These are phyloP conservation scores for Canariomyces notabilis DNA, from an alignment of 2,329 filamentous ascomycete species.

Conservation along the genomic window DNA sequence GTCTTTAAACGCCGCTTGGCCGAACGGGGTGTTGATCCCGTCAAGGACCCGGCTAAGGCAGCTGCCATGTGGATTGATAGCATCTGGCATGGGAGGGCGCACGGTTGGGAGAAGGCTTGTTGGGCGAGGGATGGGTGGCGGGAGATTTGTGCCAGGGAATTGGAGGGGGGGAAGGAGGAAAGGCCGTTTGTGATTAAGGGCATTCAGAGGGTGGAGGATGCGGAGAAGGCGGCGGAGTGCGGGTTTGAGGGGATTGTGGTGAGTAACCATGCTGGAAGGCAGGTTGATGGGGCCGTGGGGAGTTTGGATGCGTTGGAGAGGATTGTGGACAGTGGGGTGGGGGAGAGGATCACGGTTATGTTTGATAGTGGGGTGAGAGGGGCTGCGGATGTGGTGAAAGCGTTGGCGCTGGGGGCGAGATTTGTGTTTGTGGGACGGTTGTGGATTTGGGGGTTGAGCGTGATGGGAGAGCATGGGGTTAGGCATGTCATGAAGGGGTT, in stretches of 20 bases:
- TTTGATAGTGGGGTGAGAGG: slow-evolving; percentile 56
- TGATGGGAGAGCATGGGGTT: slow-evolving; percentile 51
- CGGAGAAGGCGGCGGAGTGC: slow-evolving; percentile 38
- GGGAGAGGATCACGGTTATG: slow-evolving; percentile 53
- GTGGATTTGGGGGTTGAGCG: slow-evolving; percentile 52
- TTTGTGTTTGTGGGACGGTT: slow-evolving; percentile 54
- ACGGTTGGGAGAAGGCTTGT: slow-evolving; percentile 58
- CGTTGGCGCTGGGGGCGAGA: slow-evolving; percentile 50
- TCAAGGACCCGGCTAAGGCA: slow-evolving; percentile 43
- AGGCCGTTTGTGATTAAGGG: slow-evolving; percentile 61
- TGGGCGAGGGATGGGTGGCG: slow-evolving; percentile 52
- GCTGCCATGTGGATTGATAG: slow-evolving; percentile 50
- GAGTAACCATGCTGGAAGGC: slow-evolving; percentile 54
- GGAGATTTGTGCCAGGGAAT: too few relatives aligned
- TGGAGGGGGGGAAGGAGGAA: slow-evolving; percentile 44
- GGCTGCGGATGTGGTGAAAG: slow-evolving; percentile 55
- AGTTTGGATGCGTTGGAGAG: slow-evolving; percentile 54
- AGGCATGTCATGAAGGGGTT: slow-evolving; percentile 46
- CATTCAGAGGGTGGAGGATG: slow-evolving; percentile 47
- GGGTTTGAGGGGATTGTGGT: slow-evolving; percentile 50
- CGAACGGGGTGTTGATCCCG: slow-evolving; percentile 41
- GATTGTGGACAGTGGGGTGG: slow-evolving; percentile 58
- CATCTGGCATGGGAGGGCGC: slow-evolving; percentile 48
- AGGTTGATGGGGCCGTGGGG: slow-evolving; percentile 51
- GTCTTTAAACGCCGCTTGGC: slow-evolving; percentile 57